A percentile compares a stretch with the other conserved stretches of the same genome.
These are phyloP conservation scores for Syzygium jambos DNA, from an alignment of 345 rosid species.

Conservation along the genomic window DNA sequence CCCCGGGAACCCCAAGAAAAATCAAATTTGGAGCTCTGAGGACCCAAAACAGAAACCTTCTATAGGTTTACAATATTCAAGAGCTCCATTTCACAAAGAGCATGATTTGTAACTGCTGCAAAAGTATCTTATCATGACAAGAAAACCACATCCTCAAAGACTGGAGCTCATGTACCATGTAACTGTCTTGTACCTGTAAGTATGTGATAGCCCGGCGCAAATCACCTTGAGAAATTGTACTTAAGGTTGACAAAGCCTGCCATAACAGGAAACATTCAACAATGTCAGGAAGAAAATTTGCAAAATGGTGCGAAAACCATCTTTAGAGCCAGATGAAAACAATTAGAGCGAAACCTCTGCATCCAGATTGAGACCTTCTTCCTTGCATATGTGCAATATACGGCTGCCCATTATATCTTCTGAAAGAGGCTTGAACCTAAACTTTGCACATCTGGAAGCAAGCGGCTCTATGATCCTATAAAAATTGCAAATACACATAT, in stretches of 20 bases:
- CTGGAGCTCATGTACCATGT: background rate
- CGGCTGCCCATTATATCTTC: conserved; percentile 87
- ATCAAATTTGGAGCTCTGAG: background rate
- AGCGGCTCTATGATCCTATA: conserved; percentile 94
- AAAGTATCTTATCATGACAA: background rate
- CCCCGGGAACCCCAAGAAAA: background rate
- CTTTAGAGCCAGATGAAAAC: background rate
- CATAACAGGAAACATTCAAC: background rate
- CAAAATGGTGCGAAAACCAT: background rate
- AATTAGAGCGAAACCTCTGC: conserved; percentile 42
- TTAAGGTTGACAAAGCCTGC: conserved; percentile 82
- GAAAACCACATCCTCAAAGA: background rate
- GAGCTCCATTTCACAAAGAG: background rate
- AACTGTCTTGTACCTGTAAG: conserved; percentile 52
- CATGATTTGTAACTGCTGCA: background rate
- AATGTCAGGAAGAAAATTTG: background rate
- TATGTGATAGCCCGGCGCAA: conserved; percentile 96
- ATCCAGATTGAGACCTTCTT: conserved; percentile 73
- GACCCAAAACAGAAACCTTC: background rate
- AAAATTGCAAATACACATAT: background rate
- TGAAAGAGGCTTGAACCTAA: conserved; percentile 94
- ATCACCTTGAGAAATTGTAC: conserved; percentile 91
- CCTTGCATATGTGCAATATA: conserved; percentile 71
- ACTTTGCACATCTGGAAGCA: conserved; percentile 98
- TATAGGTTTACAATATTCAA: background rate